Conservation (phyloP, 2,329 filamentous ascomycete species). For the Acarospora socialis region DNA sequence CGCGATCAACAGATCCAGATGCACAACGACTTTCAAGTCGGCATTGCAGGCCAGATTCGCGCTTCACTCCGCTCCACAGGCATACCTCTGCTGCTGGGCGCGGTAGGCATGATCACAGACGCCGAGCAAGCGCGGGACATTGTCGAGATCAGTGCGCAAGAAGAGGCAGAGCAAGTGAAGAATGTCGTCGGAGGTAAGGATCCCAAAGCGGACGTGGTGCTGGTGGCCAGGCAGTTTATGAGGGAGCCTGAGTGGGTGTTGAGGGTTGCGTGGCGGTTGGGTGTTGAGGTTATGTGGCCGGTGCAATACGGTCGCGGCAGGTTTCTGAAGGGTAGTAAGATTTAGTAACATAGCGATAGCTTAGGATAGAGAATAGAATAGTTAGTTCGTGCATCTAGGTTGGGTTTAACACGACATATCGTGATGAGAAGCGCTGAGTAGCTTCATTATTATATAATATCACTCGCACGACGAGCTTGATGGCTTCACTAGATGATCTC, state of each 20-base stretch:
- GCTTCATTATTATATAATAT: too few relatives aligned
- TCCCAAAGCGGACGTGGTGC: conserved; percentile 37
- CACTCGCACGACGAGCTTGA: too few relatives aligned
- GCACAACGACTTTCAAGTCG: conserved; percentile 36
- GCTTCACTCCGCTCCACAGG: conserved; percentile 24
- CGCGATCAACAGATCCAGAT: conserved; percentile 29
- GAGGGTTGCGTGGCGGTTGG: conserved; percentile 34
- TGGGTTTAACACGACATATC: too few relatives aligned
- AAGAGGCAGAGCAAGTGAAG: too few relatives aligned
- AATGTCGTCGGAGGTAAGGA: too few relatives aligned
- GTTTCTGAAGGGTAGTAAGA: too few relatives aligned
- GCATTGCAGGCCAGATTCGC: conserved; percentile 33
- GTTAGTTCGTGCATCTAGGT: too few relatives aligned
- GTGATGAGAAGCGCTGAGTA: too few relatives aligned
- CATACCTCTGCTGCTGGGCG: conserved; percentile 33
- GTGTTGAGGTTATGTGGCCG: conserved; percentile 34
- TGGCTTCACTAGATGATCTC: too few relatives aligned
- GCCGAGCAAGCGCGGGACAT: conserved; percentile 37
- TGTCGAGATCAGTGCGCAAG: too few relatives aligned
- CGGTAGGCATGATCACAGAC: conserved; percentile 40
- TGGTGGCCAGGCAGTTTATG: conserved; percentile 41
- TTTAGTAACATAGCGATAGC: too few relatives aligned
- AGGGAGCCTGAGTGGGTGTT: conserved; percentile 42
- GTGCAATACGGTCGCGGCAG: conserved; percentile 35
- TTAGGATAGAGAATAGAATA: too few relatives aligned